Evolutionary conservation across 1,284 basidiomycete species (phyloP).

Genomic region (Porogramme epimiltina): DNA sequence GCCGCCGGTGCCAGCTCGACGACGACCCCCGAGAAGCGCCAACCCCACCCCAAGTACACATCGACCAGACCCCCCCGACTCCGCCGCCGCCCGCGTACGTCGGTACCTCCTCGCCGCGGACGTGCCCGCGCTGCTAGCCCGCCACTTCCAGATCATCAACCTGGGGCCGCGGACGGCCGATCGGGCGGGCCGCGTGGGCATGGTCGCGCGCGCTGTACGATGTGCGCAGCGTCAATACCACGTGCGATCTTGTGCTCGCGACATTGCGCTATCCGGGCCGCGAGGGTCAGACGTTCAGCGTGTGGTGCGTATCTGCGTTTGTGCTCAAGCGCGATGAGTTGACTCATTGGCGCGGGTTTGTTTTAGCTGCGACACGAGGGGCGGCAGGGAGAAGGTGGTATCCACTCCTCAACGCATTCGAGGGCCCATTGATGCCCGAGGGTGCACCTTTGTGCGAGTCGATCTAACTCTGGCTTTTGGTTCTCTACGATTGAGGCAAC

Average conservation of each 20-base stretch:
- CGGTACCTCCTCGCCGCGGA: conserved; percentile 53
- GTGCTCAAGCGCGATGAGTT: conserved; percentile 38
- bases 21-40: conserved; percentile 47
- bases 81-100: conserved; percentile 49
- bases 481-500: conserved; percentile 58
- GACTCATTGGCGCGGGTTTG: neutral
- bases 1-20: conserved; percentile 40
- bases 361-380: conserved; percentile 51
- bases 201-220: conserved; percentile 68
- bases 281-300: conserved; percentile 59
- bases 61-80: conserved; percentile 54
- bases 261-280: conserved; percentile 54
- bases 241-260: conserved; percentile 49
- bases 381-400: conserved; percentile 51
- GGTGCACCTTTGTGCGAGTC: conserved; percentile 55
- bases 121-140: conserved; percentile 43
- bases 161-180: conserved; percentile 75
- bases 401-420: conserved; percentile 65
- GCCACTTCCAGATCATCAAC: conserved; percentile 70
- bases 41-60: conserved; percentile 51
- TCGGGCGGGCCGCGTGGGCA: conserved; percentile 54
- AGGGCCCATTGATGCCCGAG: conserved; percentile 49
- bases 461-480: conserved; percentile 59
- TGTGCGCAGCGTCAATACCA: conserved; percentile 50
- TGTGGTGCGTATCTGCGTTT: too few species aligned